Evolutionary conservation across 345 rosid genomes (phyloP).

Genomic region (Chamaenerion angustifolium): DNA sequence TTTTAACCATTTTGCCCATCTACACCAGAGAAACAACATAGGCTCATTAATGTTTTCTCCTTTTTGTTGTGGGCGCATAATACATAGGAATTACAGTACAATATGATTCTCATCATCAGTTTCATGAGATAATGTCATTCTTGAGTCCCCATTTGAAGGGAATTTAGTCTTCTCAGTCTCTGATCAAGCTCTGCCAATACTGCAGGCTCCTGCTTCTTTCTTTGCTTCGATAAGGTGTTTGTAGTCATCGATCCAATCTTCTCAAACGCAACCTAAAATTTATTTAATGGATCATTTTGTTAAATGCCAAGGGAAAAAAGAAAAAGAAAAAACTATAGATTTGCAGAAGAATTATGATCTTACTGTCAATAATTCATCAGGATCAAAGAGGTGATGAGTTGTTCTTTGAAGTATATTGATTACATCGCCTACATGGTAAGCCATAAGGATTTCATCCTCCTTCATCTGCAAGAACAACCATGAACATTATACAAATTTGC

Average conservation of each 20-base stretch:
- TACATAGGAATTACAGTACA: no score
- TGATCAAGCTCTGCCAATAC: conserved; percentile 33
- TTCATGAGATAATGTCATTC: no score
- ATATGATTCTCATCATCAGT: no score
- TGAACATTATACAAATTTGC: neutral
- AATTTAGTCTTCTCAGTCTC: conserved; percentile 29
- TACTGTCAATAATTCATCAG: conserved; percentile 79
- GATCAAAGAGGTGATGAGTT: conserved; percentile 86
- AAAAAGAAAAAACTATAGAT: no score
- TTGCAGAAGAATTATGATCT: conserved; percentile 7
- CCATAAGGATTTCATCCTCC: conserved; percentile 68
- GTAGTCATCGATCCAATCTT: conserved; percentile 29
- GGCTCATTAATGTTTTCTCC: no score
- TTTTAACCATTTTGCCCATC: no score
- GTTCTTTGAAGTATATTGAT: conserved; percentile 73
- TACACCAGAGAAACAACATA: no score
- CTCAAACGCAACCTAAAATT: conserved; percentile 19
- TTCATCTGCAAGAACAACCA: conserved; percentile 53
- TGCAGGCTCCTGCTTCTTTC: conserved; percentile 29
- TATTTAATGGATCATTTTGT: no score
- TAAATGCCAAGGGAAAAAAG: no score
- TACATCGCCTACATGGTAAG: conserved; percentile 86
- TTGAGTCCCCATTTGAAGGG: conserved; percentile 6
- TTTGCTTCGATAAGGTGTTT: conserved; percentile 24
- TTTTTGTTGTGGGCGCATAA: no score